Evolutionary conservation across 768 basidiomycete genomes (phyloP), one percentile per base, ranked within the genome.

Genomic region (Auricularia cornea): DNA sequence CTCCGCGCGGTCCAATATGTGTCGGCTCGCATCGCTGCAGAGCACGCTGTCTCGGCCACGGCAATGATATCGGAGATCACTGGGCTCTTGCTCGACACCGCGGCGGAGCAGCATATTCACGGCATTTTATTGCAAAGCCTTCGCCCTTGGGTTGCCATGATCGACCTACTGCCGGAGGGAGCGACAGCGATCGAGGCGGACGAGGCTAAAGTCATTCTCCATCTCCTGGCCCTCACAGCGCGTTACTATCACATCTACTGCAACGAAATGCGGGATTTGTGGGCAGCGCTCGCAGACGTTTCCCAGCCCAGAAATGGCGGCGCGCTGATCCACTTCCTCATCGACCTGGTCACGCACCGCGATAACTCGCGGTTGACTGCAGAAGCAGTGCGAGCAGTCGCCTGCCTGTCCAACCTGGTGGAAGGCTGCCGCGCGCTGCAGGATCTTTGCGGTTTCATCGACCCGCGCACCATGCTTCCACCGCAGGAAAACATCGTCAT

Each of bases 291-390:
- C 16, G 89, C 92, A 3, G 89, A 89, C 29, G 77, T 83, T 3
- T 86, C 88, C 29, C 79, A 86, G 67, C 81, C 85, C 62, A 79
- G 82, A 28, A 93, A 94, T 65, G 89, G 90, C 1, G 88, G 87
- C 61, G 90, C 91, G 3, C 79, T 92, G 18, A 80, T 90, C 59
- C 83, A 88, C 32, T 98, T 93, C 73, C 78, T 98, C 2, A 78
- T 96, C 38, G 92, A 94, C 67, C 92, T 96, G 69, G 90, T 92
- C 1, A 86, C 89, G 66, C 90, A 89, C 72, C 87, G 94, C 51
- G 87, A 89, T 41, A 93, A 85, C 66, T 80, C 82, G 3, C 82
- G 85, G 18, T 95, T 92, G 73, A 83, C 96, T 64, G 79, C 79
- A 52, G 90, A 90, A 69, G 89, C 90, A 1, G 84, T 89, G 52